These are phyloP conservation scores for Quercus parvula DNA, from an alignment of 306 rosid species.

Conservation along the genomic window DNA sequence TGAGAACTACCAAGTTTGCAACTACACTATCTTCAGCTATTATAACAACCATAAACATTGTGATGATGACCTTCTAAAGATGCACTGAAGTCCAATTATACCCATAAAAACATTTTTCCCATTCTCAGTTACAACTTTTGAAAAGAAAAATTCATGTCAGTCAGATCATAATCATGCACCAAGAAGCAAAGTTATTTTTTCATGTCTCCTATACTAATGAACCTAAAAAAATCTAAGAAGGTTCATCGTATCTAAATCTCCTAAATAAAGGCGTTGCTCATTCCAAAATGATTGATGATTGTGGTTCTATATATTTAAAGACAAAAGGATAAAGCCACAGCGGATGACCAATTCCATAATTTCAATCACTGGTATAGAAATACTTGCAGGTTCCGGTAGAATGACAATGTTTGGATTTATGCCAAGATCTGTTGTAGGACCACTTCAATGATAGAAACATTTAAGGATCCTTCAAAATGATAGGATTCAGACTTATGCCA, in stretches of 20 bases:
- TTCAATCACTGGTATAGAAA: not conserved
- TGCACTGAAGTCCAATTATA: not conserved
- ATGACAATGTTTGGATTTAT: not conserved
- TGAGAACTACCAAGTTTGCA: not conserved
- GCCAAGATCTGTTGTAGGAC: not conserved
- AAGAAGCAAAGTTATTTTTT: too few species aligned
- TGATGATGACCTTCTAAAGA: too few species aligned
- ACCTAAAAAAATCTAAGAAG: too few species aligned
- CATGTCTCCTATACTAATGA: too few species aligned
- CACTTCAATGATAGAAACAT: not conserved
- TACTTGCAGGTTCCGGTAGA: not conserved
- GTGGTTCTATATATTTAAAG: not conserved
- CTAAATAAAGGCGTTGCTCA: too few species aligned
- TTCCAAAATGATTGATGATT: not conserved
- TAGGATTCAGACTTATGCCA: too few species aligned
- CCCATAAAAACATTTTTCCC: not conserved
- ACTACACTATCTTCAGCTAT: constrained; percentile 4
- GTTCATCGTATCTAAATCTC: too few species aligned
- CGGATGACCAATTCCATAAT: not conserved
- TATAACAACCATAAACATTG: too few species aligned
- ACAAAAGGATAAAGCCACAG: too few species aligned
- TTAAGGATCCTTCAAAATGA: too few species aligned
- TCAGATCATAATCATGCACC: too few species aligned
- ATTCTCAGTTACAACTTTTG: not conserved
- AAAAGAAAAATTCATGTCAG: not conserved